phyloP scores from a whole-genome alignment of 2,329 filamentous ascomycete species.

The Mycosphaerelloides madeirae region DNA sequence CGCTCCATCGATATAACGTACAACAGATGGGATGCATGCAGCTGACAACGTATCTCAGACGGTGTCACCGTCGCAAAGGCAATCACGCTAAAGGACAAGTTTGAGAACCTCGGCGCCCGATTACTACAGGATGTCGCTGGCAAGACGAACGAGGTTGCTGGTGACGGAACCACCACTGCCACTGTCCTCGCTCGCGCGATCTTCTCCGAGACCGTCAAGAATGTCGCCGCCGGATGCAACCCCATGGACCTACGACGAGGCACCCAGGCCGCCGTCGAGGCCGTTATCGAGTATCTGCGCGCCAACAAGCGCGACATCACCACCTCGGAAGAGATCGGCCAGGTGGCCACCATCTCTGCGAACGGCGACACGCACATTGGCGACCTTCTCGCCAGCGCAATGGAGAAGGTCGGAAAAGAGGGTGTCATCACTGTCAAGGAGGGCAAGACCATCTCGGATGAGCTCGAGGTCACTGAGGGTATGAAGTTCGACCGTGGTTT shows the following conservation, averaged over 20 bases:
- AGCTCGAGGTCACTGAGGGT: slow-evolving; percentile 98
- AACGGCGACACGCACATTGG: slow-evolving; percentile 96
- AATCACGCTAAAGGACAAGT: slow-evolving; percentile 94
- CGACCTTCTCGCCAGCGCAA: slow-evolving; percentile 91
- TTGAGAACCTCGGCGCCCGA: slow-evolving; percentile 96
- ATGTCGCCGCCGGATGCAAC: slow-evolving; percentile 98
- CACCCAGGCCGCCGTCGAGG: slow-evolving; percentile 92
- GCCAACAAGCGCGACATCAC: slow-evolving; percentile 98
- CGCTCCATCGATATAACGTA: slow-evolving; percentile 23
- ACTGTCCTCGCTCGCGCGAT: slow-evolving; percentile 96
- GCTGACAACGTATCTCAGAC: slow-evolving; percentile 33
- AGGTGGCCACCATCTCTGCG: slow-evolving; percentile 96
- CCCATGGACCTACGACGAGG: slow-evolving; percentile 97
- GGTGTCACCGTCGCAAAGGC: slow-evolving; percentile 62
- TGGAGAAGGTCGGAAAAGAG: slow-evolving; percentile 99
- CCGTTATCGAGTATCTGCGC: slow-evolving; percentile 89
- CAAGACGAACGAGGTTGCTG: slow-evolving; percentile 98
- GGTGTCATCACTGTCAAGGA: slow-evolving; percentile 99
- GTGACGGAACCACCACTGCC: slow-evolving; percentile 97
- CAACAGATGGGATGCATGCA: not conserved
- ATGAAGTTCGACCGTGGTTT: slow-evolving; percentile 99
- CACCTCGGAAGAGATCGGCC: slow-evolving; percentile 91
- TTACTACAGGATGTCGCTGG: slow-evolving; percentile 96
- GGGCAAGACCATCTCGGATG: slow-evolving; percentile 95
- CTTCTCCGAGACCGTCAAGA: slow-evolving; percentile 99